A percentile compares a stretch with the other conserved stretches of the same genome.
These are phyloP conservation scores for Elymus sibiricus DNA, from an alignment of 176 grass and related monocot species.

Conservation along the genomic window DNA sequence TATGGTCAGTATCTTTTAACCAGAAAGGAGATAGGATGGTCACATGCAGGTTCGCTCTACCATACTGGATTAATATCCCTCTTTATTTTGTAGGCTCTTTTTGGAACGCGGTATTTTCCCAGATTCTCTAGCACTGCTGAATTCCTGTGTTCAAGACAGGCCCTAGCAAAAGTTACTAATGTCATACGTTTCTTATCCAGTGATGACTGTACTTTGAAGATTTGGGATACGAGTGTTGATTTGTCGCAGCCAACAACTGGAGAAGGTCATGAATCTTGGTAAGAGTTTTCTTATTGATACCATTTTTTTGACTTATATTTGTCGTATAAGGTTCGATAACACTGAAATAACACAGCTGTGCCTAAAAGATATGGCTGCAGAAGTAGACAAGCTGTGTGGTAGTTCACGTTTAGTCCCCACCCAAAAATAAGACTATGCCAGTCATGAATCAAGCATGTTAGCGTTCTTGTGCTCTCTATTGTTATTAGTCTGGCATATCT, in stretches of 20 bases:
- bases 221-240: slow-evolving; percentile 70
- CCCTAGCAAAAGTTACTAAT: slow-evolving; percentile 14
- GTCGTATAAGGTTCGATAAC: neutral
- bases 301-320: slow-evolving; percentile 11
- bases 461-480: neutral
- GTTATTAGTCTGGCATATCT: neutral
- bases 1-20: slow-evolving; percentile 92
- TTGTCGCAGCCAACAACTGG: slow-evolving; percentile 53
- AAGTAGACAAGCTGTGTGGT: neutral
- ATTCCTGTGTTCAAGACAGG: slow-evolving; percentile 3
- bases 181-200: slow-evolving; percentile 39
- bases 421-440: neutral
- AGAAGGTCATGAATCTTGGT: slow-evolving; percentile 65
- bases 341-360: neutral
- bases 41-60: slow-evolving; percentile 68
- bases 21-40: slow-evolving; percentile 81
- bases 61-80: slow-evolving; percentile 8
- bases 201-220: slow-evolving; percentile 89
- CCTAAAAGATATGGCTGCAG: neutral
- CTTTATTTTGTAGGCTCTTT: neutral
- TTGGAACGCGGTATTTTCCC: neutral
- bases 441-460: neutral
- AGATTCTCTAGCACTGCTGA: neutral
- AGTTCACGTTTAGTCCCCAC: neutral
- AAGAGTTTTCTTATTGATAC: slow-evolving; percentile 20